Evolutionary conservation across 1,284 basidiomycete species (phyloP), one percentile per base, ranked within the genome.

Genomic region (Sanghuangporus sanghuang): DNA sequence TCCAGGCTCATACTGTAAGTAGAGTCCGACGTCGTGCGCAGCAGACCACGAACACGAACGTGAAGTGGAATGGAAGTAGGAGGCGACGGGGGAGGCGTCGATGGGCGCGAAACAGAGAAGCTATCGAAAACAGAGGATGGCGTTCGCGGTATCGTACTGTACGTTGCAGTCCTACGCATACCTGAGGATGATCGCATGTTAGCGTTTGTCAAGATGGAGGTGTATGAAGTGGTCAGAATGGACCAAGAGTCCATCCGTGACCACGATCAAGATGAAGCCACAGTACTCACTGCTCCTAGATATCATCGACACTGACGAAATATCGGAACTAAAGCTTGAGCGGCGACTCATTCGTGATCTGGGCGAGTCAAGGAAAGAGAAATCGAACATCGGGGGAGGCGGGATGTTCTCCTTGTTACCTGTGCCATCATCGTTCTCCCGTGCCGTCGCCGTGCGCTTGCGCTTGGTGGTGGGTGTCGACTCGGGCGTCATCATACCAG

Each of bases 381-480:
- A n/a, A 16, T 46, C 44, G 16, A 18, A 46, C 18, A 52, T 68
- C 53, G 72, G 73, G 66, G 81, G 78, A 1, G 87, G 87, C n/a
- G 87, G 85, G 21, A 89, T 79, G 68, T 90, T 90, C 72, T 90
- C 88, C 77, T 90, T 90, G 73, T 90, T 90, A 35, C 78, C 77
- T 56, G 84, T 82, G 44, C 79, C 81, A 67, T 86, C 85, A n/a
- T 79, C 63, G 21, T 73, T 66, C 2, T 73, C 74, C 4, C 72
- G 71, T 5, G 79, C 14, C 18, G 32, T 35, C 2, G 11, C 79
- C 18, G 79, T 83, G 56, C 82, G 80, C 46, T 79, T 73, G 58
- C 87, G 85, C 74, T 90, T 90, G 40, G 81, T 75, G 68, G 80
- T 82, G n/a, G 87, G 87, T 4, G 83, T 85, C 18, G 77, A 73